Percentiles rank a stretch among this genome's conserved stretches.
Conservation (phyloP, 805 yeast genomes). For the Candida jianshihensis region DNA sequence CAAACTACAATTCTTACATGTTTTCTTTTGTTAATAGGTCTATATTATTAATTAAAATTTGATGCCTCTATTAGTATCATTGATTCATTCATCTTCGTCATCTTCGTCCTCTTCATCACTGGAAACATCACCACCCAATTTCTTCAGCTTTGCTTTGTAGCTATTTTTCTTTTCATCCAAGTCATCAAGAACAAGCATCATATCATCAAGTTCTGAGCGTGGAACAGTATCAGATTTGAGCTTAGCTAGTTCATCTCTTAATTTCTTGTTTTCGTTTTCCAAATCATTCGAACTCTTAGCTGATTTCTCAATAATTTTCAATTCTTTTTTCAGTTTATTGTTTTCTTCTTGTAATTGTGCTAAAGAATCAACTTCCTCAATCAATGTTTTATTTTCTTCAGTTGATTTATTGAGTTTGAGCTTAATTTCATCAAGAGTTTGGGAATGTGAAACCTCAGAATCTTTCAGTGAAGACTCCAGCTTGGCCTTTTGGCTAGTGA, state of each 20-base stretch:
- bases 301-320: no score
- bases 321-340: conserved; percentile 4
- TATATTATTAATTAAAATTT: background rate
- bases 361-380: conserved; percentile 3
- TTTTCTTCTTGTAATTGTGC: conserved; percentile 1
- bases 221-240: conserved; percentile 29
- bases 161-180: conserved; percentile 60
- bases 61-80: conserved; percentile 11
- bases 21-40: background rate
- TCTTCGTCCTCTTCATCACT: conserved; percentile 69
- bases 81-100: conserved; percentile 50
- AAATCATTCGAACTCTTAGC: background rate
- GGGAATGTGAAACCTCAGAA: no score
- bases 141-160: conserved; percentile 46
- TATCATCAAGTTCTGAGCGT: conserved; percentile 58
- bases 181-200: conserved; percentile 70
- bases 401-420: no score
- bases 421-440: background rate
- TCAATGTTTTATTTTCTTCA: background rate
- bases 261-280: conserved; percentile 16
- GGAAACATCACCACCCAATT: conserved; percentile 53
- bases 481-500: no score
- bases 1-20: background rate
- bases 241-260: conserved; percentile 8
- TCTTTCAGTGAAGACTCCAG: no score